These are phyloP conservation scores for Gossypium lobatum DNA, from an alignment of 441 rosid genomes.

Conservation along the genomic window DNA sequence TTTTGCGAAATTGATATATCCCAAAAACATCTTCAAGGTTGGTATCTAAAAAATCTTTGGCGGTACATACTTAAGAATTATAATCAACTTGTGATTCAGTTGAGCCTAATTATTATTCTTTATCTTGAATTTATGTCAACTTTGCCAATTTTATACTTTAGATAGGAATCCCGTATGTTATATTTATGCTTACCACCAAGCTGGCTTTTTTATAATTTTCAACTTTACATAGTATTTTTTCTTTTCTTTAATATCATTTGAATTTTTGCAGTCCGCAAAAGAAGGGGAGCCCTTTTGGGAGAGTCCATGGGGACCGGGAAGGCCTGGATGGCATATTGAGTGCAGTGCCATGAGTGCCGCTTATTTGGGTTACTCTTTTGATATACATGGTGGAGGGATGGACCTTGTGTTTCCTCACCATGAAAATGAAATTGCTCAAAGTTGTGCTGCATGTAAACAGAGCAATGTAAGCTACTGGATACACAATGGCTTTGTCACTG, in stretches of 20 bases:
- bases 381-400: conserved; percentile 95
- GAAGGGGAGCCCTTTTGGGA: conserved; percentile 87
- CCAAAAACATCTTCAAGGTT: not conserved
- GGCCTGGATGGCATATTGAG: conserved; percentile 97
- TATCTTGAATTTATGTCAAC: conserved; percentile 1
- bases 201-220: not conserved
- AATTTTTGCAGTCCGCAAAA: conserved; percentile 61
- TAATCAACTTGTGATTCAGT: not conserved
- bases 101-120: not conserved
- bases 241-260: not conserved
- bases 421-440: conserved; percentile 94
- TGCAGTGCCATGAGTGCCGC: conserved; percentile 93
- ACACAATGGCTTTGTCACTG: conserved; percentile 87
- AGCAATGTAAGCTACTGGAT: conserved; percentile 77
- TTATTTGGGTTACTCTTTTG: conserved; percentile 76
- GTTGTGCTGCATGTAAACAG: conserved; percentile 77
- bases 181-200: not conserved
- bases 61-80: not conserved
- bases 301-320: conserved; percentile 94
- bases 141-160: not conserved
- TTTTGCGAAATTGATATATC: not conserved
- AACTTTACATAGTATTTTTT: not conserved
- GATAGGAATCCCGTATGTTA: not conserved
- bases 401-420: conserved; percentile 95
- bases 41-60: not conserved